These are phyloP conservation scores for Pichia phayaonensis DNA, from an alignment of 805 yeast genomes.

Conservation along the genomic window DNA sequence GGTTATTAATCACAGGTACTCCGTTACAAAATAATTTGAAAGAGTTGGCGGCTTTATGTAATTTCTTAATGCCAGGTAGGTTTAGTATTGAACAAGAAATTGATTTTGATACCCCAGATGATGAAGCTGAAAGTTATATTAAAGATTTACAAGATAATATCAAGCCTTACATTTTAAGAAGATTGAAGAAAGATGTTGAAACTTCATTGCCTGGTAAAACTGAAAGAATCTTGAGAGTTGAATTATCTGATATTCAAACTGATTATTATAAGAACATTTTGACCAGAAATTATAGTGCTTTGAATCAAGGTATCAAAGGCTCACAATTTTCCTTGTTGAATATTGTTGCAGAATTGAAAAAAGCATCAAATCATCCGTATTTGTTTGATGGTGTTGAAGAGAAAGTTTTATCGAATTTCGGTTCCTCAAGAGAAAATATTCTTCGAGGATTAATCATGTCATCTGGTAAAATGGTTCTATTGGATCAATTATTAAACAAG, in stretches of 20 bases:
- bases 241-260: constrained; percentile 89
- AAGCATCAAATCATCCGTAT: constrained; percentile 96
- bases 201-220: constrained; percentile 94
- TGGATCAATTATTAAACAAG: constrained; percentile 81
- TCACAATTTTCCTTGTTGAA: constrained; percentile 81
- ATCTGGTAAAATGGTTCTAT: constrained; percentile 94
- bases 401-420: constrained; percentile 59
- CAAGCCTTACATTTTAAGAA: constrained; percentile 86
- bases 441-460: constrained; percentile 93
- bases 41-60: constrained; percentile 90
- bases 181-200: constrained; percentile 95
- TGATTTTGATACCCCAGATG: constrained; percentile 85
- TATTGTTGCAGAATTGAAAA: constrained; percentile 91
- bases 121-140: constrained; percentile 81
- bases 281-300: constrained; percentile 85
- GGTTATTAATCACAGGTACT: constrained; percentile 93
- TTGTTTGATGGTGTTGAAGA: constrained; percentile 90
- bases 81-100: constrained; percentile 88
- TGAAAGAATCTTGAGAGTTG: constrained; percentile 91
- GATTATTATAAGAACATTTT: constrained; percentile 90
- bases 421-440: constrained; percentile 66
- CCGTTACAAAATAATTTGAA: constrained; percentile 94
- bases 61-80: constrained; percentile 94
- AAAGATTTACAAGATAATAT: constrained; percentile 75
- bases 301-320: constrained; percentile 75